These are phyloP conservation scores for Coniochaeta hoffmannii DNA, from an alignment of 2,329 filamentous ascomycete species.

Conservation along the genomic window DNA sequence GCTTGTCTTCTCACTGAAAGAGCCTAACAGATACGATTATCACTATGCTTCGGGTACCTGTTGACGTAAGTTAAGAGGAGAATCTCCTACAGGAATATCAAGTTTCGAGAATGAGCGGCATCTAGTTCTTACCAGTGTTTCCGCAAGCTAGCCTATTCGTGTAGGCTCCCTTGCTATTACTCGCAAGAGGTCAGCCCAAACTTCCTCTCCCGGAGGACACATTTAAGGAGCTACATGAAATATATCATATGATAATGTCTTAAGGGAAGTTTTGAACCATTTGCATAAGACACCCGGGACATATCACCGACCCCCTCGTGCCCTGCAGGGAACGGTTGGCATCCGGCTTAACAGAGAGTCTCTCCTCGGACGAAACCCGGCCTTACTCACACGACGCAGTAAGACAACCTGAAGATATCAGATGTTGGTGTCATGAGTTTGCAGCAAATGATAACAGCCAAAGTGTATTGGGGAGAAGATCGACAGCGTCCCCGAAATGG, in stretches of 20 bases:
- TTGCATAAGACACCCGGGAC: background rate
- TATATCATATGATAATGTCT: background rate
- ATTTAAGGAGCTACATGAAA: background rate
- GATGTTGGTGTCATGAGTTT: background rate
- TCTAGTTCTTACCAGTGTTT: background rate
- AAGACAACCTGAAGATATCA: background rate
- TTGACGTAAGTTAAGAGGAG: background rate
- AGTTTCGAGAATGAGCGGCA: background rate
- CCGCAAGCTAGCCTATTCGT: background rate
- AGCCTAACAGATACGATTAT: background rate
- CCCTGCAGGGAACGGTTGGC: background rate
- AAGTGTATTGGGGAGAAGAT: background rate
- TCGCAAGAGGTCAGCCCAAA: background rate
- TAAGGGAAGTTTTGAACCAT: background rate
- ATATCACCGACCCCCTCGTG: background rate
- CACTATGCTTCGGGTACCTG: background rate
- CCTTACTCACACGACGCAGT: background rate
- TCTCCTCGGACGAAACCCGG: no score
- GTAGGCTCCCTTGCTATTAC: background rate
- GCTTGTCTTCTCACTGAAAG: background rate
- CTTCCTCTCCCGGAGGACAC: background rate
- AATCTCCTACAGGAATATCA: background rate
- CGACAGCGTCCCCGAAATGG: background rate
- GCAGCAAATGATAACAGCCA: background rate
- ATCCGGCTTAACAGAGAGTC: background rate